Evolutionary conservation across 208 protist genomes (phyloP).

Genomic region (Endotrypanum monterogeii): DNA sequence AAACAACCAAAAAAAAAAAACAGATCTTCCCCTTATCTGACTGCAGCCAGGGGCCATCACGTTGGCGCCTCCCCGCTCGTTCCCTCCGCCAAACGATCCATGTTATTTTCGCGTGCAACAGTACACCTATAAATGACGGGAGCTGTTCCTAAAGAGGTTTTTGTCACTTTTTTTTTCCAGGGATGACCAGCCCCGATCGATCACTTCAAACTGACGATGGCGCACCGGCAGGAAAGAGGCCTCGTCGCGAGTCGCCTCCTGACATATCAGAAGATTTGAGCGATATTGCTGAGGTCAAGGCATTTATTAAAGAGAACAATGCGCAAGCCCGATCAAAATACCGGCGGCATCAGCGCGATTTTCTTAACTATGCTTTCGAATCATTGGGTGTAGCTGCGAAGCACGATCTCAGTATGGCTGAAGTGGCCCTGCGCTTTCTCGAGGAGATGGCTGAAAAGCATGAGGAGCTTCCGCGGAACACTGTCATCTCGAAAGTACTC

Average conservation of each 20-base stretch:
- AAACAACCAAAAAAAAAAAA: no score
- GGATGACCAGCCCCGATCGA: not conserved
- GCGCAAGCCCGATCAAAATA: constrained; percentile 42
- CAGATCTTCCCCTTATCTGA: no score
- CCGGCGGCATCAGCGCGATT: constrained; percentile 51
- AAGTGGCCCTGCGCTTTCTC: constrained; percentile 38
- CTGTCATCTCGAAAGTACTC: constrained; percentile 57
- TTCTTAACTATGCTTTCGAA: constrained; percentile 71
- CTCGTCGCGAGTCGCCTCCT: constrained; percentile 25
- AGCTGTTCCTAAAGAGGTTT: not conserved
- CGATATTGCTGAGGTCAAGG: constrained; percentile 45
- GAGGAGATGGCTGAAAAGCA: constrained; percentile 53
- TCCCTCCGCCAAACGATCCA: no score
- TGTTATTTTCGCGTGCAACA: no score
- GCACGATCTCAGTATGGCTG: constrained; percentile 9
- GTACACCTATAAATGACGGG: no score
- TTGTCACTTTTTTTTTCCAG: not conserved
- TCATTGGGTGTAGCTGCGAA: constrained; percentile 36
- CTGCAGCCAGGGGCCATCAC: no score
- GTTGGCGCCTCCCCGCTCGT: no score
- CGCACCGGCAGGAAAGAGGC: constrained; percentile 16
- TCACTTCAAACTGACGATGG: not conserved
- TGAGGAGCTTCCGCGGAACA: constrained; percentile 53
- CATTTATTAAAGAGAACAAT: constrained; percentile 67
- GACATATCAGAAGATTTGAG: constrained; percentile 51